Conservation (phyloP, 1,139 yeast genomes). For the Arxiozyma telluris region DNA sequence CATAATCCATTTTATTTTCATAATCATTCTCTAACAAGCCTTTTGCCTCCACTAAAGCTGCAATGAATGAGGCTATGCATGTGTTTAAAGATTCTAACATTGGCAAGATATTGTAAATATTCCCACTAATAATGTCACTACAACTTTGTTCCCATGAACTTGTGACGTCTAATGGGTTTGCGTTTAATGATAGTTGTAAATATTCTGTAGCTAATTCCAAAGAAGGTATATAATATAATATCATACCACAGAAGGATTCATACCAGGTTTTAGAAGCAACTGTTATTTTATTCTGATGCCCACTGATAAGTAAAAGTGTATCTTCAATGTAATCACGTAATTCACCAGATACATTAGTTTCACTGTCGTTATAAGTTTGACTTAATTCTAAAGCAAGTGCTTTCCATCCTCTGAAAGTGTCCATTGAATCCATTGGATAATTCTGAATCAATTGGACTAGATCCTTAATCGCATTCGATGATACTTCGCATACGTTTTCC, state of each 20-base stretch:
- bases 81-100: conserved; percentile 54
- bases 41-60: conserved; percentile 56
- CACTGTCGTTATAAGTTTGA: conserved; percentile 19
- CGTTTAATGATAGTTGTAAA: conserved; percentile 29
- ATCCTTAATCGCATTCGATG: conserved; percentile 40
- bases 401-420: conserved; percentile 34
- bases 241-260: conserved; percentile 55
- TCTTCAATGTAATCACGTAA: conserved; percentile 24
- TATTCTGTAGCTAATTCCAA: conserved; percentile 38
- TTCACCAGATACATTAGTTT: conserved; percentile 19
- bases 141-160: conserved; percentile 56
- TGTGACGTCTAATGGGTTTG: conserved; percentile 34
- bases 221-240: conserved; percentile 55
- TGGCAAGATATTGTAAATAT: conserved; percentile 51
- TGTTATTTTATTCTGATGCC: conserved; percentile 23
- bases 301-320: conserved; percentile 22
- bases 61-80: conserved; percentile 58
- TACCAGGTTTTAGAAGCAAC: conserved; percentile 47
- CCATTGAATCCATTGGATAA: conserved; percentile 30
- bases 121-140: conserved; percentile 48
- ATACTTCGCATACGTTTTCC: conserved; percentile 15
- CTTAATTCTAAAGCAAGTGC: conserved; percentile 22
- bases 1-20: conserved; percentile 11
- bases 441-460: conserved; percentile 32
- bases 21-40: conserved; percentile 43